Base-by-base conservation (phyloP, 768 basidiomycete genomes). In the Psilocybe tampanensis region DNA sequence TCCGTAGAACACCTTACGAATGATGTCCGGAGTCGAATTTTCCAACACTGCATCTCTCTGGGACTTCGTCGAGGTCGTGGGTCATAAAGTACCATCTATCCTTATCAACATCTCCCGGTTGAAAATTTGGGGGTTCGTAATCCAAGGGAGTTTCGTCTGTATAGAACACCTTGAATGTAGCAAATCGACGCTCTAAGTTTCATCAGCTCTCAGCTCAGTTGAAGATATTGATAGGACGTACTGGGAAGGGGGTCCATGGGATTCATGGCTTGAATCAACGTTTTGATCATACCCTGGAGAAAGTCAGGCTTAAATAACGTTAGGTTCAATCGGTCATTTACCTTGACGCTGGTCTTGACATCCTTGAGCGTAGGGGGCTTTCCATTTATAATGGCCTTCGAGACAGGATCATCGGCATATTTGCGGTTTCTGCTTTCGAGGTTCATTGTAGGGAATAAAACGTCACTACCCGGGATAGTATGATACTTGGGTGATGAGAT, bases 111-210 rank as follows among this genome's bases (percentile, higher is more conserved):
- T 94, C 90, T 0, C 86, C 91, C 4, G 88, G 72, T 55, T 82
- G 80, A 65, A 94, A 94, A 68, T 87, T 76, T 0, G 89, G 90
- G 5, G 94, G 94, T 67, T 95, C 90, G 64, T 95, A 95, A 49
- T 93, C 86, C 8, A 78, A 74, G 0, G 94, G 94, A 12, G 92
- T 87, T 19, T 84, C 78, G 45, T 91, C 86, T 13, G 88, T 89
- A 68, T 94, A 95, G 67, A 89, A 92, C 11, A 92, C 72, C 68
- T 95, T 95, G 76, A 95, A 92, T 19, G 88, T 91, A n/a, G 92
- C 90, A 65, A 80, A 95, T 32, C 93, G 88, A 45, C 86, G 86
- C 64, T 85, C 92, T 91, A 65, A 48, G 17, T 24, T 21, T 23
- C 3, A 44, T 57, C 13, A 41, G 51, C 44, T 4, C 51, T 32